These are phyloP conservation scores for Chlorella variabilis DNA, from an alignment of 163 green algal species.

Conservation along the genomic window DNA sequence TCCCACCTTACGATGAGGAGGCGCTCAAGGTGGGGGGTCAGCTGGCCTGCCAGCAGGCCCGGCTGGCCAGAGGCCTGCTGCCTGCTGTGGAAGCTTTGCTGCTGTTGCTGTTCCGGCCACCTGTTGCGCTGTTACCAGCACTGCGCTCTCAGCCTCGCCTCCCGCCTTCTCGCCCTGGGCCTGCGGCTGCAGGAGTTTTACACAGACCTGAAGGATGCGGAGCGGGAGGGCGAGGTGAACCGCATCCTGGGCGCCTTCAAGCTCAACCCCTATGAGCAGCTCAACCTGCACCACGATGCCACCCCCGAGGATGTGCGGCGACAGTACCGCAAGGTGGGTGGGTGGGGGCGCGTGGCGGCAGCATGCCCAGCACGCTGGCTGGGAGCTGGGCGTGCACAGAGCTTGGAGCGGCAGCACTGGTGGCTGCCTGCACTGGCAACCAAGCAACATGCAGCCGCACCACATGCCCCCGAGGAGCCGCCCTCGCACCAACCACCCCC, in stretches of 20 bases:
- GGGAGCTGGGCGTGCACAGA: background rate
- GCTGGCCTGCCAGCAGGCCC: no score
- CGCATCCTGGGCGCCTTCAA: slow-evolving; percentile 95
- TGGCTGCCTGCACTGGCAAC: no score
- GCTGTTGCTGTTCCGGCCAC: no score
- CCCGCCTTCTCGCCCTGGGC: background rate
- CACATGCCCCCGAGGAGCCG: no score
- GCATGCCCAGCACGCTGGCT: background rate
- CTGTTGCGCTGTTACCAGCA: no score
- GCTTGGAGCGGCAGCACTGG: no score
- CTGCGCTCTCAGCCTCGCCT: background rate
- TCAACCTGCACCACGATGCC: slow-evolving; percentile 88
- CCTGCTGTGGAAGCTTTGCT: no score
- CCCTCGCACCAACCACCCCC: no score
- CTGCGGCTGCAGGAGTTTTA: slow-evolving; percentile 77
- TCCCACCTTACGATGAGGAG: slow-evolving; percentile 44
- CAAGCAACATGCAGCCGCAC: no score
- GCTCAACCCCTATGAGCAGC: slow-evolving; percentile 97
- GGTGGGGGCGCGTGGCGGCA: background rate
- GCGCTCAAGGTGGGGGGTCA: slow-evolving; percentile 39
- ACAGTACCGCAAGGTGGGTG: slow-evolving; percentile 67
- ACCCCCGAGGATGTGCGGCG: slow-evolving; percentile 80
- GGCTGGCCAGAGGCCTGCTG: no score
- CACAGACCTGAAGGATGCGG: slow-evolving; percentile 80
- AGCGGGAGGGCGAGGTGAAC: slow-evolving; percentile 94